Conservation (phyloP, 306 rosid genomes). For the Cicer pinnatifidum region DNA sequence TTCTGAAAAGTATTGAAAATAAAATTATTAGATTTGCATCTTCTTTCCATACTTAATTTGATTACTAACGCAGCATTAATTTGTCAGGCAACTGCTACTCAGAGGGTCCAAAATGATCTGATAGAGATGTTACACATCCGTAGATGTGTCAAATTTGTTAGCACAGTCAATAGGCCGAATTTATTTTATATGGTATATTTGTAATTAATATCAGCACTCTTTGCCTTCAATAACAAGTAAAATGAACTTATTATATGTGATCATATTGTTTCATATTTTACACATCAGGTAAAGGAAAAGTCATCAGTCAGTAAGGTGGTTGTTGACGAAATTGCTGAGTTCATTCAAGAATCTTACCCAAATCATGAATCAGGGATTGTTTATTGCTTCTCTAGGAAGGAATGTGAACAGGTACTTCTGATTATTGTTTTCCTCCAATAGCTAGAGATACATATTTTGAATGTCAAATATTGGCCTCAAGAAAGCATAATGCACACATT, state of each 20-base stretch:
- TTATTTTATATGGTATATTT: conserved; percentile 77
- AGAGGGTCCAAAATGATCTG: conserved; percentile 90
- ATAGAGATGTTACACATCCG: conserved; percentile 91
- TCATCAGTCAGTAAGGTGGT: conserved; percentile 84
- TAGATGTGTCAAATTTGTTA: conserved; percentile 86
- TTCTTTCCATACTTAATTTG: conserved; percentile 22
- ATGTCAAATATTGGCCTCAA: conserved; percentile 27
- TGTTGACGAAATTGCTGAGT: conserved; percentile 77
- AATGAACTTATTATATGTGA: conserved; percentile 22
- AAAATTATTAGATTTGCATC: conserved; percentile 32
- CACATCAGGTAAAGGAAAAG: conserved; percentile 76
- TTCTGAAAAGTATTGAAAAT: conserved; percentile 8
- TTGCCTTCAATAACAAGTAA: conserved; percentile 31
- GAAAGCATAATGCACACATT: conserved; percentile 36
- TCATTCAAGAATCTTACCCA: conserved; percentile 74
- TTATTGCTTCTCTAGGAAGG: conserved; percentile 95
- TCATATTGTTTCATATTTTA: conserved; percentile 28
- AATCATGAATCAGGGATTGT: conserved; percentile 86
- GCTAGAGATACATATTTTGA: conserved; percentile 35
- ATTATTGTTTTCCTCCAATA: conserved; percentile 27
- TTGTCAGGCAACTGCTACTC: conserved; percentile 93
- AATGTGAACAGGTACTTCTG: conserved; percentile 83
- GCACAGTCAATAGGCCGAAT: conserved; percentile 94
- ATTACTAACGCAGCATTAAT: conserved; percentile 28
- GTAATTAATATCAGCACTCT: background rate